Base-by-base conservation (phyloP, 2,329 filamentous ascomycete genomes). In the Alternaria sp. region DNA sequence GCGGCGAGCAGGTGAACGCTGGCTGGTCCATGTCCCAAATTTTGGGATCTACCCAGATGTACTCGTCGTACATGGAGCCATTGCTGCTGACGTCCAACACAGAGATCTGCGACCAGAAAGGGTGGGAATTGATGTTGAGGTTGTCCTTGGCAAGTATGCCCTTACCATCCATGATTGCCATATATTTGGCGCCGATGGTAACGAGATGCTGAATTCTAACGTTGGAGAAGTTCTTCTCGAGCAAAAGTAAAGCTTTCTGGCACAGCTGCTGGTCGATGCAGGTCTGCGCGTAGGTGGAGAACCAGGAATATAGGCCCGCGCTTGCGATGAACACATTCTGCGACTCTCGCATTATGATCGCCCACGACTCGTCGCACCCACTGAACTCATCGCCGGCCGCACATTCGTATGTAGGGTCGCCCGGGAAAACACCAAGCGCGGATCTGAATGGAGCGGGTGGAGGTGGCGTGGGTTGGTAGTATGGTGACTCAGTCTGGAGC, bases 401-500 rank as follows among this genome's bases (percentile, higher is more conserved):
- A 50, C 56, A 26, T 50, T 55, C 28, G 30, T 52, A 32, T 15
- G 15, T 52, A 1, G 19, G 45, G 25, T 49, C 19, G 2, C 45
- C 45, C 3, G 45, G 3, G 4, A 49, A 49, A 1, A 49, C 12
- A 1, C 45, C 19, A 25, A 49, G 15, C 3, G 19, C 45, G 21
- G 45, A 49, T 3, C 9, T 49, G 12, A 49, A 49, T 4, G 45
- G 45, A 15, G 23, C 23, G 19, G 45, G 45, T 49, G 23, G 45
- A n/a, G 23, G 5, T n/a, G 61, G 52, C 8, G 26, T 36, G 8
- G 30, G 45, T 17, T 57, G 46, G 10, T 50, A 61, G 84, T 88
- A 87, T n/a, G 93, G 91, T 6, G 93, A 96, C 82, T 97, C 93
- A 6, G 91, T 91, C 83, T 97, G 93, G 72, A 96, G 92, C 47